phyloP scores from a whole-genome alignment of 1,284 basidiomycete species.

The Irpex sp. region DNA sequence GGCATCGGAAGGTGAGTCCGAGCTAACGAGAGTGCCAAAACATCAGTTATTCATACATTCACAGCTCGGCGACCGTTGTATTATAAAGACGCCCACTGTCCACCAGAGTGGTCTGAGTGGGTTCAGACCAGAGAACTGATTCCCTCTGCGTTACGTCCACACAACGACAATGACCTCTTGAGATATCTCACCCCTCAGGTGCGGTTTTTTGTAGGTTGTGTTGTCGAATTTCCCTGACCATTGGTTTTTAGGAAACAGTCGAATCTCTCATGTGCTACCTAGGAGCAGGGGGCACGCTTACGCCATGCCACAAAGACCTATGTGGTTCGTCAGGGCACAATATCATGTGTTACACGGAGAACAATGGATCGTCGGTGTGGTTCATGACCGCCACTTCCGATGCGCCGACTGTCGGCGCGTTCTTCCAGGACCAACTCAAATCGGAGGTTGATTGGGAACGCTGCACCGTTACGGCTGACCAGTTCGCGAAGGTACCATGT shows the following conservation, averaged over 20 bases:
- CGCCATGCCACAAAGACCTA: constrained; percentile 74
- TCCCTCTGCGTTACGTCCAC: constrained; percentile 43
- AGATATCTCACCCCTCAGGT: constrained; percentile 45
- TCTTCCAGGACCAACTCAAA: constrained; percentile 48
- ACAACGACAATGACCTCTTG: constrained; percentile 49
- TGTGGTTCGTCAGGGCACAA: constrained; percentile 79
- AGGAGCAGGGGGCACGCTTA: constrained; percentile 68
- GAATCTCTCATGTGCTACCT: constrained; percentile 79
- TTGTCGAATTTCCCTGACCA: background rate
- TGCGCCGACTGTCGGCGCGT: constrained; percentile 44
- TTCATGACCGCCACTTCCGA: constrained; percentile 67
- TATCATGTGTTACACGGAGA: constrained; percentile 71
- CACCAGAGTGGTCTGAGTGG: constrained; percentile 56
- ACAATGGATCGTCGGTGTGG: constrained; percentile 68
- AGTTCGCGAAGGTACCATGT: constrained; percentile 62
- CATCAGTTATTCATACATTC: background rate
- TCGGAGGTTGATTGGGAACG: constrained; percentile 70
- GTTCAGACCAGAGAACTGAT: constrained; percentile 39
- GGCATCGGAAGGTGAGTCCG: background rate
- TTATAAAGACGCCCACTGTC: constrained; percentile 70
- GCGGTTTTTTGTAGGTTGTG: constrained; percentile 10
- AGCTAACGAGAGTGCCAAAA: background rate
- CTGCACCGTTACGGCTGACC: constrained; percentile 50
- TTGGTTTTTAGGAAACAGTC: constrained; percentile 40
- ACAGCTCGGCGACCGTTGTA: constrained; percentile 58